Evolutionary conservation across 2,329 filamentous ascomycete species (phyloP).

Genomic region (Claviceps digitariae): DNA sequence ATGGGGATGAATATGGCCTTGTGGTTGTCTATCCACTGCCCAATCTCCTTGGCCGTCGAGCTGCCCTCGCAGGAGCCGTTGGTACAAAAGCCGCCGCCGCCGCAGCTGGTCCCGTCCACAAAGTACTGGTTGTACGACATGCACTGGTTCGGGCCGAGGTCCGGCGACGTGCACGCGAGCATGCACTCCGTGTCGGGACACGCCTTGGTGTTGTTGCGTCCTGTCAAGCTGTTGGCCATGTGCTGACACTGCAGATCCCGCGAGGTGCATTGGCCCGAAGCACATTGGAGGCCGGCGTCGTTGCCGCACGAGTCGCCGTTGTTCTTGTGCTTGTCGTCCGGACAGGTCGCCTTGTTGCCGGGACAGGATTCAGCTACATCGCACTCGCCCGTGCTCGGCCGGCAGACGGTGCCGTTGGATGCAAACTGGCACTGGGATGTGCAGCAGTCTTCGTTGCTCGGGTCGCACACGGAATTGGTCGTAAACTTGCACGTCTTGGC

Average conservation of each 20-base stretch:
- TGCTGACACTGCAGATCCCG: conserved; percentile 80
- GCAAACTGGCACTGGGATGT: conserved; percentile 52
- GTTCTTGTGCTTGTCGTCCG: conserved; percentile 51
- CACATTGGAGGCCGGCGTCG: conserved; percentile 56
- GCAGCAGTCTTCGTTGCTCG: conserved; percentile 73
- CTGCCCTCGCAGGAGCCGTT: conserved; percentile 68
- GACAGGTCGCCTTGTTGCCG: conserved; percentile 60
- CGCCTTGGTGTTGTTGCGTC: conserved; percentile 64
- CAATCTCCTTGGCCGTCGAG: conserved; percentile 55
- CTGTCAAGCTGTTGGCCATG: conserved; percentile 62
- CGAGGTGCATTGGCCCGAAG: conserved; percentile 88
- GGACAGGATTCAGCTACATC: conserved; percentile 77
- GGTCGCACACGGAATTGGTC: conserved; percentile 61
- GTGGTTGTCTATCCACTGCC: conserved; percentile 63
- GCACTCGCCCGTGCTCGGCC: conserved; percentile 64
- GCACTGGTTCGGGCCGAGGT: conserved; percentile 53
- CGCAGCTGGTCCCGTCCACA: conserved; percentile 78
- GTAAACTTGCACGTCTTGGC: conserved; percentile 77
- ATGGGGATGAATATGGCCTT: conserved; percentile 75
- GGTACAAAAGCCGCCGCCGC: conserved; percentile 62
- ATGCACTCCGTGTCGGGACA: conserved; percentile 56
- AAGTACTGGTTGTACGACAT: conserved; percentile 79
- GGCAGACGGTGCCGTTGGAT: conserved; percentile 59
- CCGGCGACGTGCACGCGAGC: conserved; percentile 61
- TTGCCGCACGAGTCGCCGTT: conserved; percentile 61